Evolutionary conservation across 2,329 filamentous ascomycete species (phyloP).

Genomic region (Purpureocillium lavendulum): DNA sequence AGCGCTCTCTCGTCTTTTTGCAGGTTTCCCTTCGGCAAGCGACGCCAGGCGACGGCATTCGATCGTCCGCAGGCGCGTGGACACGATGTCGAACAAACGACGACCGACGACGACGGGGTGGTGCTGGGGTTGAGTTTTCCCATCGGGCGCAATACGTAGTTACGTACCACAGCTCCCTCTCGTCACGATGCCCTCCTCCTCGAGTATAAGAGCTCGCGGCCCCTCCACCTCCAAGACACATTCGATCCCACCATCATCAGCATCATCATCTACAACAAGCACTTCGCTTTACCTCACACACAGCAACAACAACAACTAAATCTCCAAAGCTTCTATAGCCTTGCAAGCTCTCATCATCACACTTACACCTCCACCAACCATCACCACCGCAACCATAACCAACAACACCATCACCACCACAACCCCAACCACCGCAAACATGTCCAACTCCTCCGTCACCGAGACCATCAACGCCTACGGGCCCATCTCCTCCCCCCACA

Average conservation of each 20-base stretch:
- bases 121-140: no score
- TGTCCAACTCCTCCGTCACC: slow-evolving; percentile 2
- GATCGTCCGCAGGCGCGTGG: no score
- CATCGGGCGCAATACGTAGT: not conserved
- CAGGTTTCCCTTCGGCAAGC: no score
- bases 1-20: no score
- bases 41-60: no score
- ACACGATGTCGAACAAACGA: no score
- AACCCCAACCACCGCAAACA: slow-evolving; percentile 1
- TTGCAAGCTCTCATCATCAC: not conserved
- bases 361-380: not conserved
- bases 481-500: slow-evolving; percentile 6
- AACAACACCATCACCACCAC: not conserved
- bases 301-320: no score
- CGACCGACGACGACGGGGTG: no score
- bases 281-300: no score
- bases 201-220: not conserved
- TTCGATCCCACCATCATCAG: no score
- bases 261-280: no score
- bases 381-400: not conserved
- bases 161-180: not conserved
- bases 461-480: slow-evolving; percentile 8
- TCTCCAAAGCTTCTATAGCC: no score
- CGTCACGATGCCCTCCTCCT: not conserved
- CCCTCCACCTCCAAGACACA: not conserved